These are phyloP conservation scores for Ulota crispa DNA, from an alignment of 225 moss, liverwort and hornwort species.

Conservation along the genomic window DNA sequence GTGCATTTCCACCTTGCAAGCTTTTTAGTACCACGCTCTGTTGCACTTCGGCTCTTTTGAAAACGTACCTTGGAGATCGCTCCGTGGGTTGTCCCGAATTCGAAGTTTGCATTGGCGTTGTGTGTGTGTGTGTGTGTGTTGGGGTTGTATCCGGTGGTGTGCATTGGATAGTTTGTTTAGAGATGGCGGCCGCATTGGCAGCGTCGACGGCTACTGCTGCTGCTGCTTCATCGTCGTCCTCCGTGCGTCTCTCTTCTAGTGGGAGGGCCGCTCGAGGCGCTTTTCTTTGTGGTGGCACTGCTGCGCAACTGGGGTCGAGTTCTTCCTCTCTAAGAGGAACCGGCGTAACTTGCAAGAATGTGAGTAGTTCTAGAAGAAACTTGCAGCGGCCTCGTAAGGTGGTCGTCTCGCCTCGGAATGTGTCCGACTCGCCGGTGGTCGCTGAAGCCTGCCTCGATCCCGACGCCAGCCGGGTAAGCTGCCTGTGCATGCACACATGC, in stretches of 20 bases:
- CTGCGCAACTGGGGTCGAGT: constrained; percentile 47
- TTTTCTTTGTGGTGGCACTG: constrained; percentile 27
- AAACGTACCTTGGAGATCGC: neutral
- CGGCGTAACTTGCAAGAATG: constrained; percentile 31
- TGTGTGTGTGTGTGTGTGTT: too few species aligned
- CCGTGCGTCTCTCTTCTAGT: constrained; percentile 16
- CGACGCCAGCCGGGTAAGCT: constrained; percentile 62
- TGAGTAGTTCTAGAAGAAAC: constrained; percentile 7
- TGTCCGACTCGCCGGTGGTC: constrained; percentile 59
- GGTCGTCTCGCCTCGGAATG: constrained; percentile 57
- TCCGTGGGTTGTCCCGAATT: constrained; percentile 8
- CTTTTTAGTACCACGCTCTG: neutral
- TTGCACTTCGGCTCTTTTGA: neutral
- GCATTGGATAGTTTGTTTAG: neutral
- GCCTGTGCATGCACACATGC: neutral
- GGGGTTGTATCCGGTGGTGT: neutral
- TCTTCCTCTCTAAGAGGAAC: constrained; percentile 38
- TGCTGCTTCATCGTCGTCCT: constrained; percentile 14
- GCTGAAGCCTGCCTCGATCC: constrained; percentile 53
- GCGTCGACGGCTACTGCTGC: constrained; percentile 33
- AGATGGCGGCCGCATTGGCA: constrained; percentile 58
- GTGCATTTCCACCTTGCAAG: neutral
- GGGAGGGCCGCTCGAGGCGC: constrained; percentile 22
- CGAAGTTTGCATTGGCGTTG: neutral
- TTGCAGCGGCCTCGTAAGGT: constrained; percentile 18